These are phyloP conservation scores for Leucoagaricus sp. DNA, from an alignment of 1,284 basidiomycete species.

Conservation along the genomic window DNA sequence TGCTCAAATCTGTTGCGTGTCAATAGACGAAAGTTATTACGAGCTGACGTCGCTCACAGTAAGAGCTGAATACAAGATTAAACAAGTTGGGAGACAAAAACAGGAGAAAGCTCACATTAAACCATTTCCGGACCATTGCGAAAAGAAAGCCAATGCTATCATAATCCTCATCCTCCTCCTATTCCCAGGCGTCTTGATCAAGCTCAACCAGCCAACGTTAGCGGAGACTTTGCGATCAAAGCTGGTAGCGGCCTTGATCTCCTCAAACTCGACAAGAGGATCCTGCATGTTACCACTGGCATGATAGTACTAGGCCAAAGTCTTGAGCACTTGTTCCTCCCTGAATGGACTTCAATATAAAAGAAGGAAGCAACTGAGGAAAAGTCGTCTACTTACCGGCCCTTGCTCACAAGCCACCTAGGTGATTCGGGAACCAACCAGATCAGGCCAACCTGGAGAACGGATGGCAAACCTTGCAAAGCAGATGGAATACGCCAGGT, in stretches of 20 bases:
- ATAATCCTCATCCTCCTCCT: constrained; percentile 54
- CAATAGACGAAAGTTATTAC: background rate
- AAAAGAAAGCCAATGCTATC: constrained; percentile 61
- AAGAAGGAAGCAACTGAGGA: background rate
- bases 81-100: too few relatives aligned
- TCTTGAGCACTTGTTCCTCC: constrained; percentile 47
- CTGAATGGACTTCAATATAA: constrained; percentile 17
- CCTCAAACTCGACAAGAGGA: constrained; percentile 63
- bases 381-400: constrained; percentile 34
- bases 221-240: constrained; percentile 41
- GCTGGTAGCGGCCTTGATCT: constrained; percentile 57
- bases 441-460: constrained; percentile 53
- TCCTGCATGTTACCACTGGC: constrained; percentile 53
- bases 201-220: constrained; percentile 47
- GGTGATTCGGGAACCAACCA: constrained; percentile 63
- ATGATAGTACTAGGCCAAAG: constrained; percentile 57
- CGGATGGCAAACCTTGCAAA: constrained; percentile 59
- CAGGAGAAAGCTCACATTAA: constrained; percentile 54
- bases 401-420: constrained; percentile 58
- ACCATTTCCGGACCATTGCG: constrained; percentile 68
- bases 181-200: constrained; percentile 56
- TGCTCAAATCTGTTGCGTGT: constrained; percentile 41
- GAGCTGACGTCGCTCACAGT: constrained; percentile 23
- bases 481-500: constrained; percentile 64
- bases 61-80: too few relatives aligned